Percentiles rank a stretch among this genome's conserved stretches.
phyloP scores from a whole-genome alignment of 768 basidiomycete species.

The Collybiopsis confluens region DNA sequence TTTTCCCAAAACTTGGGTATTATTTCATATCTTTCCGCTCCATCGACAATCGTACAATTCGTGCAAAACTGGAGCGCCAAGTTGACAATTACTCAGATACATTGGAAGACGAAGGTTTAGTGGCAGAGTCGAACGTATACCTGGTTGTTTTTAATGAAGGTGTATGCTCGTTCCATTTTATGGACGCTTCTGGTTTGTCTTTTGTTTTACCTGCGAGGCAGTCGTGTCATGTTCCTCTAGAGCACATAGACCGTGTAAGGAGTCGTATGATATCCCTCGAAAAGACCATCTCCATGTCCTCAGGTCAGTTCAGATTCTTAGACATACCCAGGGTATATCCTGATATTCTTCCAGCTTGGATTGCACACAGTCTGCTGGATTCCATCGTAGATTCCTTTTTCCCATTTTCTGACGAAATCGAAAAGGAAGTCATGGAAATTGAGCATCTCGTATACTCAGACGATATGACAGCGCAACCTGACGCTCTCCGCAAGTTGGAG shows the following conservation, averaged over 20 bases:
- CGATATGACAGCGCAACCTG: background rate
- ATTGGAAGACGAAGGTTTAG: constrained; percentile 33
- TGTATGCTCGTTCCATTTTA: constrained; percentile 85
- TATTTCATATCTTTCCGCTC: constrained; percentile 88
- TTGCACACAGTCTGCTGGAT: constrained; percentile 88
- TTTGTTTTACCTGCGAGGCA: background rate
- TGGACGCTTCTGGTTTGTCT: constrained; percentile 61
- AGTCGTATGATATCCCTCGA: constrained; percentile 65
- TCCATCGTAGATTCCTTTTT: constrained; percentile 94
- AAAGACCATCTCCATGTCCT: constrained; percentile 61
- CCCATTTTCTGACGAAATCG: constrained; percentile 76
- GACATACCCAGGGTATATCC: background rate
- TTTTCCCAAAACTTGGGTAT: constrained; percentile 85
- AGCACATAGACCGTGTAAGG: constrained; percentile 75
- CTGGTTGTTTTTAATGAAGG: constrained; percentile 86
- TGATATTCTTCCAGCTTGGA: constrained; percentile 65
- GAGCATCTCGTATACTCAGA: constrained; percentile 62
- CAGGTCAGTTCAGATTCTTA: constrained; percentile 42
- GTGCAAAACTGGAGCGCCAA: constrained; percentile 33
- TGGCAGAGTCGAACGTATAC: constrained; percentile 85
- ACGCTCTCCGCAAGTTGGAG: background rate
- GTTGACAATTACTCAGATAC: constrained; percentile 6
- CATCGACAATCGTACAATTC: constrained; percentile 53
- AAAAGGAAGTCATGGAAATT: constrained; percentile 73
- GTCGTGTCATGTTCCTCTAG: constrained; percentile 28